Base-by-base conservation (phyloP, 495 filamentous ascomycete species). In the Tricharina praecox region DNA sequence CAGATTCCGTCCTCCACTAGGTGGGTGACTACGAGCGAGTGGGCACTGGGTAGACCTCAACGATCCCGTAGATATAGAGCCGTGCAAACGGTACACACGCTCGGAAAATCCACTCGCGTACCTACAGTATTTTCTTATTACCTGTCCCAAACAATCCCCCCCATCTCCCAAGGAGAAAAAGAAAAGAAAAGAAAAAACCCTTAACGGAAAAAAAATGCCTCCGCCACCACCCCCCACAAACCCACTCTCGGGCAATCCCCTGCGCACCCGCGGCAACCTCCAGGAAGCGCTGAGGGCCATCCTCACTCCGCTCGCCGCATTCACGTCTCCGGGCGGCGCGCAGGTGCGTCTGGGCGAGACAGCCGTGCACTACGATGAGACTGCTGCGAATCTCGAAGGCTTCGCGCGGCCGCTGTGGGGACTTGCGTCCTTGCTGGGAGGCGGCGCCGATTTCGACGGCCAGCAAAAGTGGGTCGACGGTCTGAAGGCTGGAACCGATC, bases 331-430 rank as follows among this genome's bases (percentile, higher is more conserved):
- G 0, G 53, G 58, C 26, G 68, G 70, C 45, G 69, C 70, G 16
- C 70, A 75, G 42, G 66, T 81, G 28, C 74, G 70, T 54, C 63
- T 72, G 35, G 77, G 77, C n/a, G 70, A 71, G 2, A 79, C 78
- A 8, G 76, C 75, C 4, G 77, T 78, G 23, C 68, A 77, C 23
- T 81, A 78, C 63, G 81, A 85, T 58, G 77, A 82, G 52, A 78
- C 74, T 3, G 82, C 78, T 5, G 81, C 81, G 5, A 77, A 84
- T 50, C 71, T 87, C 5, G 82, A 87, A 63, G 82, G 82, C 1
- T 77, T 77, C 60, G 77, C 76, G 26, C 71, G 81, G 2, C 81
- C 81, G 3, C 67, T 85, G 23, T 85, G 80, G 80, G 82, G 76
- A 4, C 63, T 86, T 13, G 79, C 76, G 3, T 74, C 76, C 4